Conservation (phyloP, 78 protist species). For the Anaeramoeba ignava region DNA sequence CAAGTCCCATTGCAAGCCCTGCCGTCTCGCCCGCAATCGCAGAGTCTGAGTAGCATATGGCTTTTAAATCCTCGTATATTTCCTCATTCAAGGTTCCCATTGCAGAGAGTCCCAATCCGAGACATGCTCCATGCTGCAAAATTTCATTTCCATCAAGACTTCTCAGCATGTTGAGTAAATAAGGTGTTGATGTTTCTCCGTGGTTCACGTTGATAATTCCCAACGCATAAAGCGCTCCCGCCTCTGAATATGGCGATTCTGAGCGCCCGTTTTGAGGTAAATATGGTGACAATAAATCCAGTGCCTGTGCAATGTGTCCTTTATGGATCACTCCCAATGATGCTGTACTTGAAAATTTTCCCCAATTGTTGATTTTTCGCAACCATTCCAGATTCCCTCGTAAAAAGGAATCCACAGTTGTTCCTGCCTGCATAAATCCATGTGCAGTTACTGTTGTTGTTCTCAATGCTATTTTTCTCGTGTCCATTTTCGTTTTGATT, state of each 20-base stretch:
- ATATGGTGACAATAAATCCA: slow-evolving; percentile 47
- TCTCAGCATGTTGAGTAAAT: slow-evolving; percentile 30
- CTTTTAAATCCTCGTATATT: slow-evolving; percentile 23
- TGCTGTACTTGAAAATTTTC: slow-evolving; percentile 72
- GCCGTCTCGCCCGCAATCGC: slow-evolving; percentile 96
- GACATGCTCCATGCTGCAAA: slow-evolving; percentile 89
- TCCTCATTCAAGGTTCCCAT: slow-evolving; percentile 55
- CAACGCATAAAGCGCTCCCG: slow-evolving; percentile 91
- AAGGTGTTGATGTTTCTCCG: slow-evolving; percentile 50
- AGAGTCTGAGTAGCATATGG: slow-evolving; percentile 39
- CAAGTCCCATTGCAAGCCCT: slow-evolving; percentile 86
- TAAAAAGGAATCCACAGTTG: slow-evolving; percentile 84
- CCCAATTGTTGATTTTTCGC: slow-evolving; percentile 82
- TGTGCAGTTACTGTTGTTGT: slow-evolving; percentile 69
- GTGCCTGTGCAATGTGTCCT: slow-evolving; percentile 46
- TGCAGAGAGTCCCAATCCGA: slow-evolving; percentile 88
- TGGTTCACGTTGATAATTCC: slow-evolving; percentile 90
- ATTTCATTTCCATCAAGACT: slow-evolving; percentile 23
- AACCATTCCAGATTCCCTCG: slow-evolving; percentile 91
- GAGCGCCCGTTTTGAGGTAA: slow-evolving; percentile 47
- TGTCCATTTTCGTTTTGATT: background rate
- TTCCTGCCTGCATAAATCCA: slow-evolving; percentile 89
- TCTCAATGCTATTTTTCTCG: background rate
- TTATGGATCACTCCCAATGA: slow-evolving; percentile 31
- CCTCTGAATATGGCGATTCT: slow-evolving; percentile 50